Evolutionary conservation across 2,329 filamentous ascomycete species (phyloP).

Genomic region (Alternaria gansuensis): DNA sequence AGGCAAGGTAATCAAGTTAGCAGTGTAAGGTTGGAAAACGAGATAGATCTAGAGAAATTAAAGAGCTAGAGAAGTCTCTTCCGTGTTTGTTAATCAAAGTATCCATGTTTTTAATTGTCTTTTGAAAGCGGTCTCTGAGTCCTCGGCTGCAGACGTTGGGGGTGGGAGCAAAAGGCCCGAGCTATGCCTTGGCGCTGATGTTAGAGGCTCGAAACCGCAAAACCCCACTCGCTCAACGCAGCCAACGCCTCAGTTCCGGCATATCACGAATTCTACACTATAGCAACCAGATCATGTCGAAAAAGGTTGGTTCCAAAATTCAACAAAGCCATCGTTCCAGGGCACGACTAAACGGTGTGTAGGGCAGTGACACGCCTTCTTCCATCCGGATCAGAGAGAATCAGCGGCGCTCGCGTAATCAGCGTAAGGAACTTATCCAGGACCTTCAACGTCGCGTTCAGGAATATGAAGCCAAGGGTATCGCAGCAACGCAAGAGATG

Average conservation of each 20-base stretch:
- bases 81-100: too few species aligned
- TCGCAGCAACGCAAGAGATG: constrained; percentile 72
- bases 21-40: neutral
- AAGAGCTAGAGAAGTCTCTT: too few species aligned
- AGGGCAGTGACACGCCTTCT: constrained; percentile 44
- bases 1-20: constrained; percentile 53
- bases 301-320: constrained; percentile 5
- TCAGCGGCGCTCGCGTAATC: constrained; percentile 74
- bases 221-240: neutral
- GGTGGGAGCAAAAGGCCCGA: too few species aligned
- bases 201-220: neutral
- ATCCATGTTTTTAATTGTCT: too few species aligned
- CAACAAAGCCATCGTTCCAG: too few species aligned
- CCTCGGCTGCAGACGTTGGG: too few species aligned
- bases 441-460: constrained; percentile 71
- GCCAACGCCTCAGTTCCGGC: neutral
- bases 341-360: neutral
- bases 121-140: too few species aligned
- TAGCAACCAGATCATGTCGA: constrained; percentile 3
- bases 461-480: constrained; percentile 68
- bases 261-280: neutral
- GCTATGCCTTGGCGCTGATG: too few species aligned
- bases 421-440: constrained; percentile 74
- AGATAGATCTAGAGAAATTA: too few species aligned
- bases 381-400: constrained; percentile 72